Evolutionary conservation across 192 early-diverging fungal genomes (phyloP).

Genomic region (Gaertneriomyces semiglobifer): DNA sequence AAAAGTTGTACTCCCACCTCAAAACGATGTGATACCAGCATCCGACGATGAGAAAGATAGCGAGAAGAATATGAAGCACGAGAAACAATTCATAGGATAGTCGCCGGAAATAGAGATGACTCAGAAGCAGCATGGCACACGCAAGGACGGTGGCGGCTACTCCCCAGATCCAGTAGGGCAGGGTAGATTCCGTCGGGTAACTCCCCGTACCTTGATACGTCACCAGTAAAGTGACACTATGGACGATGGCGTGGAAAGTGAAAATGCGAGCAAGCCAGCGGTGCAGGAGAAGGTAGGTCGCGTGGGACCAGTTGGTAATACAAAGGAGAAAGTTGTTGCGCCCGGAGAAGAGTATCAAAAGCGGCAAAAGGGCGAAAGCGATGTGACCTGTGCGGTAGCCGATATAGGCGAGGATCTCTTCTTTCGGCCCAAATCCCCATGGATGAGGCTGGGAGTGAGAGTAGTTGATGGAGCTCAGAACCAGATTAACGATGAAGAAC

Average conservation of each 20-base stretch:
- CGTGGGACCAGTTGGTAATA: background rate
- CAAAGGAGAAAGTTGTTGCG: slow-evolving; percentile 7
- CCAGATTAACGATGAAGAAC: background rate
- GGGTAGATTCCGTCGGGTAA: background rate
- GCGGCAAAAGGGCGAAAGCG: background rate
- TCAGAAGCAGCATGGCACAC: slow-evolving; percentile 9
- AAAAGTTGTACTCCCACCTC: slow-evolving; percentile 18
- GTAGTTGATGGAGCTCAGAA: background rate
- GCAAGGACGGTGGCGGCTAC: slow-evolving; percentile 10
- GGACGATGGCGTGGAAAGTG: slow-evolving; percentile 9
- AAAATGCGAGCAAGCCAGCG: slow-evolving; percentile 6
- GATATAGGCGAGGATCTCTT: slow-evolving; percentile 1
- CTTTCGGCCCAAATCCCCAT: background rate
- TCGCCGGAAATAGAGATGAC: slow-evolving; percentile 10
- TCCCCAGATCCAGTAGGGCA: slow-evolving; percentile 15
- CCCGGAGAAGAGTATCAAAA: background rate
- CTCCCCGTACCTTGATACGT: background rate
- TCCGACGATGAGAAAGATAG: slow-evolving; percentile 9
- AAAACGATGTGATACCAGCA: slow-evolving; percentile 15
- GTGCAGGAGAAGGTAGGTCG: slow-evolving; percentile 8
- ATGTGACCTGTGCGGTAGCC: background rate
- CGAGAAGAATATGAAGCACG: slow-evolving; percentile 14
- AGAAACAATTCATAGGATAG: slow-evolving; percentile 10
- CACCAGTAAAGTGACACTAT: slow-evolving; percentile 6
- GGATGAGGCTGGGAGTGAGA: background rate